Base-by-base conservation (phyloP, 495 filamentous ascomycete species). In the Aspergillus steynii region DNA sequence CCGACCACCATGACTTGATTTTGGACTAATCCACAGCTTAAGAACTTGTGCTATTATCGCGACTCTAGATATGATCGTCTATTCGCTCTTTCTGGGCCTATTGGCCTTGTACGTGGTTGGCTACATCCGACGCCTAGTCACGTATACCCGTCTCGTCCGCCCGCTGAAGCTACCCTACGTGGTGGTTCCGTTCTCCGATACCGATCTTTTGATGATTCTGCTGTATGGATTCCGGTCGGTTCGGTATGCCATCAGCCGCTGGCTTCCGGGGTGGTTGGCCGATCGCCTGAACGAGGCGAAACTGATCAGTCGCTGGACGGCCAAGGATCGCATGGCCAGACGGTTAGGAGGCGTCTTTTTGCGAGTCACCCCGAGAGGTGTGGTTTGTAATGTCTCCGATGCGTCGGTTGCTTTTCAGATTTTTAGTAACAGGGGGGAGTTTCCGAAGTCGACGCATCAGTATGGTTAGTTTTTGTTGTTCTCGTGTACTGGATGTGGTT, bases 271-370 rank as follows among this genome's bases (percentile, higher is more conserved):
- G 0, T 55, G 50, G 50, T 12, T 61, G 42, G 54, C 58, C 3
- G 66, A 68, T 53, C 56, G 27, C 12, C 25, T 65, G 7, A 53
- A 58, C 10, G 66, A 63, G 10, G 49, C 53, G 8, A 10, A 52
- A 9, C 8, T 31, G 27, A 60, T 46, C 45, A 47, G 3, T 6
- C 63, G 32, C 28, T 77, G 48, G 75, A 69, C 52, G 46, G 76
- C 77, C 37, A 74, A 78, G 56, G 67, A 73, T 55, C 66, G 64
- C 14, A 65, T 75, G 15, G 75, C 77, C 58, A 59, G 70, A 37
- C 69, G 79, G 58, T 65, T 78, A 55, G 82, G 81, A 1, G 69
- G 72, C 28, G 58, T 73, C 2, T 80, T 76, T 49, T 64, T 78
- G 31, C 26, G 80, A 5, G 78, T 80, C n/a, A 77, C 74, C 0